A percentile compares a stretch with the other conserved stretches of the same genome.
These are phyloP conservation scores for Sequoiadendron giganteum DNA, from an alignment of 75 land plant species.

Conservation along the genomic window DNA sequence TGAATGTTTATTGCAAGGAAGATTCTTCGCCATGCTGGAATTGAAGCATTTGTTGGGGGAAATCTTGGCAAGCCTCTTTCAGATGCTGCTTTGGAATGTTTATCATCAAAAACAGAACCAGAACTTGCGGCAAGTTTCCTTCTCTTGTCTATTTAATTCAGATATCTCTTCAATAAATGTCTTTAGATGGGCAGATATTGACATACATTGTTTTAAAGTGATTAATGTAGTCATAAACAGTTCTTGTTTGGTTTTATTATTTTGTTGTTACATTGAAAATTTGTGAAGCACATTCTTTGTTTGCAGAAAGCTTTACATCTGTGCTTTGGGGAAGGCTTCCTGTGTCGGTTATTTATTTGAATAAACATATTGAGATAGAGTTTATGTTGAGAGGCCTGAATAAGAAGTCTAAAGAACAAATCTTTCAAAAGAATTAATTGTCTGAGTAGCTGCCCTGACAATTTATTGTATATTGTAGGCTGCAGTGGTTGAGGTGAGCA, in stretches of 20 bases:
- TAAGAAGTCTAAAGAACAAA: background rate
- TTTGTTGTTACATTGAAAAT: background rate
- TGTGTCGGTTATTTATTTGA: background rate
- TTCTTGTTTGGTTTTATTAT: background rate
- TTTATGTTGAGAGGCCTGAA: constrained; percentile 2
- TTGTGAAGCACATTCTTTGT: background rate
- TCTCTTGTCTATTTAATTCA: background rate
- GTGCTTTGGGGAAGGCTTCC: background rate
- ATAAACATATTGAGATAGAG: background rate
- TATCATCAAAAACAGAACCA: constrained; percentile 23
- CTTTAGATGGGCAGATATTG: background rate
- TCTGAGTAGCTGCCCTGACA: background rate
- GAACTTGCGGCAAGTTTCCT: background rate
- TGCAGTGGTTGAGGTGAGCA: constrained; percentile 78
- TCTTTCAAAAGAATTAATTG: constrained; percentile 6
- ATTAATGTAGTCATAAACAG: background rate
- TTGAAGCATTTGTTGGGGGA: constrained; percentile 60
- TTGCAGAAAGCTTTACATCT: background rate
- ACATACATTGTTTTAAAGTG: background rate
- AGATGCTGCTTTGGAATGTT: constrained; percentile 53
- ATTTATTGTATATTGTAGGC: constrained; percentile 28
- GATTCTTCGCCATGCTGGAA: constrained; percentile 52
- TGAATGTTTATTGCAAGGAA: constrained; percentile 2
- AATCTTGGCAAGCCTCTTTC: constrained; percentile 73
- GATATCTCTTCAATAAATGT: background rate